These are phyloP conservation scores for Suillus hirtellus DNA, from an alignment of 768 basidiomycete genomes.

Conservation along the genomic window DNA sequence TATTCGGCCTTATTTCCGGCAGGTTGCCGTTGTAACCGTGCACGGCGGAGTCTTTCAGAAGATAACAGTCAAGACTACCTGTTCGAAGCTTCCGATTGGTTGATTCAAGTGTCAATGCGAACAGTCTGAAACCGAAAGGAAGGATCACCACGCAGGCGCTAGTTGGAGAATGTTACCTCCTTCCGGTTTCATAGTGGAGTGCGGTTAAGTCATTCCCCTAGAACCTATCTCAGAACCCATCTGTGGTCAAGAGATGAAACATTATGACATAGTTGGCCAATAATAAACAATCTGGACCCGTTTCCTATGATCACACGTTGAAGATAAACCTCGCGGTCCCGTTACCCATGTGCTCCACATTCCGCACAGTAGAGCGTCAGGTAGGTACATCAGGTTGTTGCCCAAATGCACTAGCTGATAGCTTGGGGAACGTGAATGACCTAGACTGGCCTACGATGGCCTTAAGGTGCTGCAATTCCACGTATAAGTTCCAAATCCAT, in stretches of 20 bases:
- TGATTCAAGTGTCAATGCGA: neutral
- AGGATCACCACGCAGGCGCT: neutral
- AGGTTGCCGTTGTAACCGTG: neutral
- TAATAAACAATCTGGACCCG: neutral
- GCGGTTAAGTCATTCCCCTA: neutral
- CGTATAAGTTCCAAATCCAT: neutral
- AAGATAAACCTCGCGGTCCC: neutral
- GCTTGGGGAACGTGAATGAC: neutral
- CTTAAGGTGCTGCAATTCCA: neutral
- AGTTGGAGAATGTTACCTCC: neutral
- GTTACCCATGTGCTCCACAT: neutral
- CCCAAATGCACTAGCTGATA: neutral
- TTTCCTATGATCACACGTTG: neutral
- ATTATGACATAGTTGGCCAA: neutral
- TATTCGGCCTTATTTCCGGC: neutral
- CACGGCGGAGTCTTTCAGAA: neutral
- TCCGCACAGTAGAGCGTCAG: neutral
- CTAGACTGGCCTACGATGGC: neutral
- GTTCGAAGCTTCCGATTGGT: neutral
- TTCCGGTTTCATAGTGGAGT: constrained; percentile 2
- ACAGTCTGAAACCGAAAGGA: neutral
- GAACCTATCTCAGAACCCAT: neutral
- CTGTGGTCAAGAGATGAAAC: neutral
- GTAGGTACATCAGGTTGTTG: neutral
- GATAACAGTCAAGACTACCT: neutral